phyloP scores from a whole-genome alignment of 1,284 basidiomycete genomes.

The Ustilago cynodontis region DNA sequence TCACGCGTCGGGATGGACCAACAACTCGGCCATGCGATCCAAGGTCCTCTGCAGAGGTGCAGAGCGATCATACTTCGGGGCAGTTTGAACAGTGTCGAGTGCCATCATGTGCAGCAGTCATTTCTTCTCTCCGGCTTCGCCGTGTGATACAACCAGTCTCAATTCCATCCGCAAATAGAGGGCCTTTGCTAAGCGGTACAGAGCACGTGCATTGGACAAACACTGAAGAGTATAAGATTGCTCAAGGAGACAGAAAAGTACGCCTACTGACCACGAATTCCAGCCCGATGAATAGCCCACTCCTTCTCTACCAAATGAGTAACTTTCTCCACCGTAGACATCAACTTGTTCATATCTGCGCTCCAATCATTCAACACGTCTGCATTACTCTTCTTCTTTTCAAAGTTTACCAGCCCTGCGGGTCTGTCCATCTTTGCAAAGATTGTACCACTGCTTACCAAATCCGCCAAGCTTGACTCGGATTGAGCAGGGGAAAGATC shows the following conservation, averaged over 20 bases:
- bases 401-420: conserved; percentile 85
- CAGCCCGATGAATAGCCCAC: conserved; percentile 66
- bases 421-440: conserved; percentile 96
- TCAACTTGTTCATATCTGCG: conserved; percentile 89
- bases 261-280: conserved; percentile 32
- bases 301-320: conserved; percentile 68
- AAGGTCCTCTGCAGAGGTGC: too few relatives aligned
- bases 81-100: too few relatives aligned
- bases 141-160: too few relatives aligned
- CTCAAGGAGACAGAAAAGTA: background rate
- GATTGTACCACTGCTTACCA: conserved; percentile 79
- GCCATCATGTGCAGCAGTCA: too few relatives aligned
- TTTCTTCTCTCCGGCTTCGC: too few relatives aligned
- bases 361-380: conserved; percentile 93
- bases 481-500: conserved; percentile 85
- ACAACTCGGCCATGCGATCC: too few relatives aligned
- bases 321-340: conserved; percentile 69
- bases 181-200: too few relatives aligned
- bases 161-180: too few relatives aligned
- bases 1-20: too few relatives aligned
- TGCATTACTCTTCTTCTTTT: conserved; percentile 54
- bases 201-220: too few relatives aligned
- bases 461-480: conserved; percentile 85
- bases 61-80: too few relatives aligned
- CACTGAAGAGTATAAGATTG: too few relatives aligned